Percentiles rank a stretch among this genome's conserved stretches.
These are phyloP conservation scores for Poronia punctata DNA, from an alignment of 495 filamentous ascomycete genomes.

Conservation along the genomic window DNA sequence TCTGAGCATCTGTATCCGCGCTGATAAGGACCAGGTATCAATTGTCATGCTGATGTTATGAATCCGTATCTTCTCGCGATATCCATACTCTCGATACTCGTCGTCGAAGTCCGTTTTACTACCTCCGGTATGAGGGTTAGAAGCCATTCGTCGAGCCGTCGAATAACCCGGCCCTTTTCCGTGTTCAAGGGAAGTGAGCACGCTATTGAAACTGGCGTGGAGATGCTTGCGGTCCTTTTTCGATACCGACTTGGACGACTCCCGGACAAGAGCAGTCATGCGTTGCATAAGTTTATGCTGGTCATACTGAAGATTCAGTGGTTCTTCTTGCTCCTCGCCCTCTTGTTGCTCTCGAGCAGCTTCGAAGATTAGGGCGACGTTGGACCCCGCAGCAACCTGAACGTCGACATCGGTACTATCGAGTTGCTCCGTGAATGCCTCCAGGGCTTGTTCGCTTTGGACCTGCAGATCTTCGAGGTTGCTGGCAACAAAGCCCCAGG, in stretches of 20 bases:
- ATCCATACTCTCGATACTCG: conserved; percentile 70
- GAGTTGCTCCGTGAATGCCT: conserved; percentile 86
- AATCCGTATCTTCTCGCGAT: conserved; percentile 68
- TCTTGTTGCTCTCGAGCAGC: conserved; percentile 63
- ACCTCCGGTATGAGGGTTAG: conserved; percentile 36
- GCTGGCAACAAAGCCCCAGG: conserved; percentile 84
- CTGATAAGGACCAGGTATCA: conserved; percentile 86
- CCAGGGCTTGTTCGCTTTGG: conserved; percentile 66
- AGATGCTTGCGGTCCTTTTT: conserved; percentile 74
- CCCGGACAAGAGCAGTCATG: conserved; percentile 43
- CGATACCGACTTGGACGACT: conserved; percentile 64
- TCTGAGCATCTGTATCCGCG: conserved; percentile 67
- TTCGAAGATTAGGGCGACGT: conserved; percentile 86
- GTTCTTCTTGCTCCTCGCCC: conserved; percentile 52
- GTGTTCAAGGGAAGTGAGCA: conserved; percentile 76
- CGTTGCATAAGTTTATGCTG: conserved; percentile 55
- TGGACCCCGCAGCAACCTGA: conserved; percentile 80
- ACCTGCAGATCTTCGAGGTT: conserved; percentile 73
- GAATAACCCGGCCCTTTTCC: conserved; percentile 42
- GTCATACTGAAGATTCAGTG: conserved; percentile 34
- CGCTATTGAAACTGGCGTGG: conserved; percentile 72
- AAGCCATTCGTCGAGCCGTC: conserved; percentile 30
- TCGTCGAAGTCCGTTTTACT: conserved; percentile 63
- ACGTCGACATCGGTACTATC: conserved; percentile 68
- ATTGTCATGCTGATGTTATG: conserved; percentile 69